These are phyloP conservation scores for Furcasterigmium furcatum DNA, from an alignment of 2,329 filamentous ascomycete species.

Conservation along the genomic window DNA sequence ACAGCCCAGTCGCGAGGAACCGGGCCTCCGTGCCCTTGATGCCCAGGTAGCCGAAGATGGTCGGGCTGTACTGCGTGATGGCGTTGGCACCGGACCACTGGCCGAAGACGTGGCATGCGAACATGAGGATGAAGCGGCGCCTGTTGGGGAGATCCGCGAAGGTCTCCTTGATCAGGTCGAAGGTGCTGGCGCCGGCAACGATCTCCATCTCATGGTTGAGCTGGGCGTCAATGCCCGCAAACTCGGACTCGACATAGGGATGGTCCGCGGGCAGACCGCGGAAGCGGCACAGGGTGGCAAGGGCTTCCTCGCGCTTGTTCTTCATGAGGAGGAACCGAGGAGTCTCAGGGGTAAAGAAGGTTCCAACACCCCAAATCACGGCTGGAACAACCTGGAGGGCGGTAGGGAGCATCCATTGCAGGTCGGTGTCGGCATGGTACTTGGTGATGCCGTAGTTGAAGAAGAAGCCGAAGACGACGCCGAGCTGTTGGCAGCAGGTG, in stretches of 20 bases:
- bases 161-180: constrained; percentile 28
- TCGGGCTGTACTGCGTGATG: constrained; percentile 24
- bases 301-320: constrained; percentile 13
- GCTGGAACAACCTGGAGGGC: constrained; percentile 19
- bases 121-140: constrained; percentile 24
- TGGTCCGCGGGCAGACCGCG: constrained; percentile 20
- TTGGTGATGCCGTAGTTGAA: constrained; percentile 29
- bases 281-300: constrained; percentile 15
- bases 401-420: constrained; percentile 22
- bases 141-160: constrained; percentile 21
- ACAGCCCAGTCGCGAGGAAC: constrained; percentile 20
- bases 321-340: constrained; percentile 19
- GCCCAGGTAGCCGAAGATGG: constrained; percentile 23
- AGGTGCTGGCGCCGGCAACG: constrained; percentile 21
- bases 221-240: constrained; percentile 23
- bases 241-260: constrained; percentile 20
- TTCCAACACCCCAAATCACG: constrained; percentile 18
- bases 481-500: constrained; percentile 27
- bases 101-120: constrained; percentile 20
- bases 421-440: constrained; percentile 15
- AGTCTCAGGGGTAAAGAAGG: constrained; percentile 20
- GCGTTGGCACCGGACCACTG: constrained; percentile 24
- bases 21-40: constrained; percentile 17
- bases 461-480: constrained; percentile 29
- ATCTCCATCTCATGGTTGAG: constrained; percentile 29